Percentiles rank a stretch among this genome's conserved stretches.
Conservation (phyloP, 2,329 filamentous ascomycete species). For the Botrytis porri region DNA sequence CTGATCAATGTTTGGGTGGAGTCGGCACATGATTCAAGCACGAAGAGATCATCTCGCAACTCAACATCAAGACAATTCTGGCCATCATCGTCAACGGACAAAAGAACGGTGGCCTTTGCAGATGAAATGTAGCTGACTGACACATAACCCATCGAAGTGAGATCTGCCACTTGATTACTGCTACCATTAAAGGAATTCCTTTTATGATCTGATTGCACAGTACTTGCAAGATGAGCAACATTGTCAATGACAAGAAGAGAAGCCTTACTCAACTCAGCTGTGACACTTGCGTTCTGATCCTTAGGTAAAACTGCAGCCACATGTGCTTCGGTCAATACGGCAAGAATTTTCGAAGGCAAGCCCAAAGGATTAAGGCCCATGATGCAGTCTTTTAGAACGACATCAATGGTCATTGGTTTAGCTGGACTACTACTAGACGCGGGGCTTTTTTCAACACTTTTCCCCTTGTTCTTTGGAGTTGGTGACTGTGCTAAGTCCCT, state of each 20-base stretch:
- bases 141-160: constrained; percentile 72
- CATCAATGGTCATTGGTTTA: constrained; percentile 64
- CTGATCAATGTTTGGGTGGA: constrained; percentile 89
- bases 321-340: constrained; percentile 76
- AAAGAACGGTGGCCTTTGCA: constrained; percentile 64
- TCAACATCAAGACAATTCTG: constrained; percentile 74
- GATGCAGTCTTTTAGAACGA: constrained; percentile 78
- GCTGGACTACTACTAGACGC: constrained; percentile 28
- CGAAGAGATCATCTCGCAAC: constrained; percentile 78
- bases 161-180: constrained; percentile 49
- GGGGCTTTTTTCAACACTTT: constrained; percentile 14
- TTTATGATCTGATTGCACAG: constrained; percentile 21
- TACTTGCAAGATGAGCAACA: constrained; percentile 45
- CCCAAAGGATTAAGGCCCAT: constrained; percentile 81
- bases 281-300: constrained; percentile 60
- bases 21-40: constrained; percentile 93
- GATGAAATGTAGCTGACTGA: constrained; percentile 85
- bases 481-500: constrained; percentile 59
- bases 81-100: constrained; percentile 53
- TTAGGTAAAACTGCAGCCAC: constrained; percentile 66
- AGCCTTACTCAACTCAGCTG: constrained; percentile 71
- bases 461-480: constrained; percentile 25
- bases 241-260: constrained; percentile 83
- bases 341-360: constrained; percentile 68
- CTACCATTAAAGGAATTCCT: constrained; percentile 38